A percentile compares a stretch with the other conserved stretches of the same genome.
These are phyloP conservation scores for Xylariaceae sp. DNA, from an alignment of 2,329 filamentous ascomycete genomes.

Conservation along the genomic window DNA sequence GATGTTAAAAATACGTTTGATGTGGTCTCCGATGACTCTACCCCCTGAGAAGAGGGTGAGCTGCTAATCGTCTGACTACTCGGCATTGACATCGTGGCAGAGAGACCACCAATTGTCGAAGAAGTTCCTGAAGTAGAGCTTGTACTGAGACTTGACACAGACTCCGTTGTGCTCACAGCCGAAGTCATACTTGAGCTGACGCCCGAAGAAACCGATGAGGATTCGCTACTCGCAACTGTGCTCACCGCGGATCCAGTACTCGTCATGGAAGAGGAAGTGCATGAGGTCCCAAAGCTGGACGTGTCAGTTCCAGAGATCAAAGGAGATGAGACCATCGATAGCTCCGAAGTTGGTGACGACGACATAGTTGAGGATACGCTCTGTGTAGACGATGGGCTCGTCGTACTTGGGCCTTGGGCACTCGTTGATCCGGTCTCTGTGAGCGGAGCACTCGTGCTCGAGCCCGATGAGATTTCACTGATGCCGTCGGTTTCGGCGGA, in stretches of 20 bases:
- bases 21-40: not conserved
- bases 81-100: not conserved
- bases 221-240: constrained; percentile 2
- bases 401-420: not conserved
- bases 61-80: not conserved
- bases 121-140: not conserved
- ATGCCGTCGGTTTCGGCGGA: constrained; percentile 23
- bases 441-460: constrained; percentile 6
- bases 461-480: constrained; percentile 19
- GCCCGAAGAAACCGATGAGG: not conserved
- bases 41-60: not conserved
- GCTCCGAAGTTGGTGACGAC: constrained; percentile 1
- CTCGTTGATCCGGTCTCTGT: constrained; percentile 6
- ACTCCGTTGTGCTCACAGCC: not conserved
- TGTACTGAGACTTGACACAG: not conserved
- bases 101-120: not conserved
- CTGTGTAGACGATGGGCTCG: constrained; percentile 11
- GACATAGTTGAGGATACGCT: not conserved
- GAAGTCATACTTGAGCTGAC: constrained; percentile 1
- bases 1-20: constrained; percentile 5
- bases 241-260: not conserved
- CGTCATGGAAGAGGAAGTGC: constrained; percentile 7
- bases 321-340: not conserved
- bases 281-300: constrained; percentile 8
- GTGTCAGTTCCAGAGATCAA: not conserved